Base-by-base conservation (phyloP, 352 stramenopile genomes). In the Pythium myriotylum region DNA sequence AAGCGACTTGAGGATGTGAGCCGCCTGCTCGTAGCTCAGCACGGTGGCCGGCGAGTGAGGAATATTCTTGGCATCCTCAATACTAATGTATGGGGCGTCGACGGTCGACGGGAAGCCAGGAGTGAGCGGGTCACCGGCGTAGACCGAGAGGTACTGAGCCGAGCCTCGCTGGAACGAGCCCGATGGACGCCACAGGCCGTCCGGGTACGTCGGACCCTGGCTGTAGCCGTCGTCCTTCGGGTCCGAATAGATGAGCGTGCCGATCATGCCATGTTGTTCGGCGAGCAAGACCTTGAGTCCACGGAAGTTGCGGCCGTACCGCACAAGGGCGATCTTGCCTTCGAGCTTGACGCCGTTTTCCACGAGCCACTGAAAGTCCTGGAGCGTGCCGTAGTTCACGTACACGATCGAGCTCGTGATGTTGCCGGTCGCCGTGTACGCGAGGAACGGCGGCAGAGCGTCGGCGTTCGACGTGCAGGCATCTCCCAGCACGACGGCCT, bases 191-290 rank as follows among this genome's bases (percentile, higher is more conserved):
- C 86, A 97, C 2, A 77, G 81, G 26, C 89, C 89, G 0, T 91
- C 68, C 2, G 89, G 86, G 64, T 96, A 97, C 1, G 82, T 80
- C 13, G 65, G 47, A 6, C 88, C 89, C 4, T 68, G 53, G 2
- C 22, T 53, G 55, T 77, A 96, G 3, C 89, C 90, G 63, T 97
- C 90, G 24, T 97, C 79, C 20, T 70, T 42, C 3, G 90, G 90
- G 55, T 97, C 90, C 35, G 79, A 94, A 65, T 95, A 97, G 61
- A 97, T 95, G 1, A 97, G 64, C 20, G 86, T 78, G 27, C 77
- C 29, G 29, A 35, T 10, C 29, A 35, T 35, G 29, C 29, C 29
- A 10, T 35, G 29, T 10, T 35, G 29, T 89, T 97, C 76, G 0
- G 89, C 85, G 43, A 92, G 82, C 80, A 92, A 90, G 14, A 96